phyloP scores from a whole-genome alignment of 2,329 filamentous ascomycete genomes.

The Stagonosporopsis vannaccii region DNA sequence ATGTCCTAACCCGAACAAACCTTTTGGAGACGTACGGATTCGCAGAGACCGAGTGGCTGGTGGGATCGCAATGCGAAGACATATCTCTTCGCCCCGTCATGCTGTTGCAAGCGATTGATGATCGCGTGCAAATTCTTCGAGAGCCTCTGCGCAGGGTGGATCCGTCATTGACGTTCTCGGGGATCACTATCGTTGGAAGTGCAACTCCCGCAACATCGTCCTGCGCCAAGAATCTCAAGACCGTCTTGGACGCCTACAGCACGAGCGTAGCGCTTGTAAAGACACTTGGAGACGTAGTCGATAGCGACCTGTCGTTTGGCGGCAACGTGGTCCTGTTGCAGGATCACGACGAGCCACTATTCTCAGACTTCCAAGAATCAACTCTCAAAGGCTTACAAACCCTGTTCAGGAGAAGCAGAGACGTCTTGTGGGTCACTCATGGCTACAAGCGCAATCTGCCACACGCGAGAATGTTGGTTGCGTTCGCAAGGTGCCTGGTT shows the following conservation, averaged over 20 bases:
- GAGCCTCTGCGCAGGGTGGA: background rate
- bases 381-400: slow-evolving; percentile 4
- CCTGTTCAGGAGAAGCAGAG: slow-evolving; percentile 1
- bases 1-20: background rate
- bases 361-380: background rate
- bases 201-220: background rate
- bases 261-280: background rate
- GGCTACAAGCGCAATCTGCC: slow-evolving; percentile 10
- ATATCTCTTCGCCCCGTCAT: background rate
- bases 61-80: background rate
- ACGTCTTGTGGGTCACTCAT: slow-evolving; percentile 22
- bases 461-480: slow-evolving; percentile 20
- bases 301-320: background rate
- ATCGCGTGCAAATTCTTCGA: slow-evolving; percentile 4
- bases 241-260: background rate
- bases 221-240: background rate
- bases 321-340: background rate
- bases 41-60: background rate
- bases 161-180: too few relatives aligned
- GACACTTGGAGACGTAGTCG: background rate
- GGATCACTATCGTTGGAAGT: background rate
- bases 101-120: slow-evolving; percentile 10
- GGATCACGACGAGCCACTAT: slow-evolving; percentile 7
- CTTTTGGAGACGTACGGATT: background rate
- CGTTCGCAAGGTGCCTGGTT: slow-evolving; percentile 7